phyloP scores from a whole-genome alignment of 1,139 yeast species.

The Zygosaccharomyces pseudobailii region DNA sequence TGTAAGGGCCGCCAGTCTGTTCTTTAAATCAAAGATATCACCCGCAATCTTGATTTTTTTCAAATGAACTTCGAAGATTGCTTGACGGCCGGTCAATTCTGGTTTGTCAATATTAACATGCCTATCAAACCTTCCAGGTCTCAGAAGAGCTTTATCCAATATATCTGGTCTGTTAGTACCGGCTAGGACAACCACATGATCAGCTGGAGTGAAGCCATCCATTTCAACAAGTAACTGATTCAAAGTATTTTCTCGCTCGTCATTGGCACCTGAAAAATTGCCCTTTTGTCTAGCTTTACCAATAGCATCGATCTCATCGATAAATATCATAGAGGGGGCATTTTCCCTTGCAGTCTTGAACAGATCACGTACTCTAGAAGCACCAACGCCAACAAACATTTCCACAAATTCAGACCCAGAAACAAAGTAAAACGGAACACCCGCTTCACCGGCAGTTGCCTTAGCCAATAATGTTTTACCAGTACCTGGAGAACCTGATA shows the following conservation, averaged over 20 bases:
- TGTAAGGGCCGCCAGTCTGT: slow-evolving; percentile 70
- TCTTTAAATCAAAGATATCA: slow-evolving; percentile 58
- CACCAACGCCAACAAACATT: slow-evolving; percentile 84
- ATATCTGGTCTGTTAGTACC: slow-evolving; percentile 83
- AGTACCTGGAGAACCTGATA: slow-evolving; percentile 85
- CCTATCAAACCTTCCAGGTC: slow-evolving; percentile 85
- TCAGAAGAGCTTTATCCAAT: slow-evolving; percentile 66
- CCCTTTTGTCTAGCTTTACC: slow-evolving; percentile 73
- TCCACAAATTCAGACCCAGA: slow-evolving; percentile 79
- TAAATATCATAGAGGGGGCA: slow-evolving; percentile 76
- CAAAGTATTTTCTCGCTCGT: slow-evolving; percentile 75
- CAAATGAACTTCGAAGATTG: slow-evolving; percentile 67
- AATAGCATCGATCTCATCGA: slow-evolving; percentile 82
- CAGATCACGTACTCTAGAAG: slow-evolving; percentile 74
- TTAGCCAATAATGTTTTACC: slow-evolving; percentile 79
- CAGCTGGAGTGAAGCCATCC: slow-evolving; percentile 75
- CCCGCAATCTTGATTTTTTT: slow-evolving; percentile 51
- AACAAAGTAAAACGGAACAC: slow-evolving; percentile 76
- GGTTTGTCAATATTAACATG: slow-evolving; percentile 71
- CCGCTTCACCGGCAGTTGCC: slow-evolving; percentile 85
- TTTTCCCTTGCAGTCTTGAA: slow-evolving; percentile 74
- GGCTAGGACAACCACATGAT: slow-evolving; percentile 75
- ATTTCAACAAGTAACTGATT: slow-evolving; percentile 77
- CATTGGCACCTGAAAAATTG: slow-evolving; percentile 61
- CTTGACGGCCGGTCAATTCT: slow-evolving; percentile 73